Evolutionary conservation across 2,329 filamentous ascomycete species (phyloP), one percentile per base, ranked within the genome.

Genomic region (Cadophora sp.): DNA sequence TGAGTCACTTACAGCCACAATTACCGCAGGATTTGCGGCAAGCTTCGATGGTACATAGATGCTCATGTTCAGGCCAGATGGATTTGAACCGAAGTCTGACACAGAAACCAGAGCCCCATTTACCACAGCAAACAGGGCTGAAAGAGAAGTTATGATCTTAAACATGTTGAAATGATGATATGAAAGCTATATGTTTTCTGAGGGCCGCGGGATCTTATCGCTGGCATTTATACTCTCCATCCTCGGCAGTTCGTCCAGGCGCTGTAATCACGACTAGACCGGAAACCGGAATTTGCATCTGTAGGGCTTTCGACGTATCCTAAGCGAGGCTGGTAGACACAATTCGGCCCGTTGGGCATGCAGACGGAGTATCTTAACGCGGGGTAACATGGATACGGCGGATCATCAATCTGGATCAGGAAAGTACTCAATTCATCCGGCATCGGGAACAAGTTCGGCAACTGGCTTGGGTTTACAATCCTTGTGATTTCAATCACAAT

Each of bases 31-130:
- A 6, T 29, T 51, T 14, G 37, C 19, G 4, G 65, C 40, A 37
- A 67, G 60, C 12, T 67, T 64, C 1, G 51, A 22, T n/a, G 65
- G 60, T 9, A 67, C 29, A n/a, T 67, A 67, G n/a, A 67, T 64
- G n/a, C 29, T 58, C 60, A 67, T 67, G 24, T 64, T n/a, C 9
- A 67, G 22, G 22, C 50, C 50, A 9, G 65, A 63, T 27, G 65
- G 65, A 51, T 67, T 67, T 1, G 59, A 14, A 19, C 65, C 65
- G 24, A 67, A 67, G 22, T 67, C 37, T 11, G 65, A 19, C 12
- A 67, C 65, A 0, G 37, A 51, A 31, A 67, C 27, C 1, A 67
- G 60, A 26, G 40, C 60, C 8, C 16, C 53, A 34, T 56, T 34
- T 14, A 14, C 16, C 5, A 27, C 16, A 22, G 29, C 27, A 22